Conservation (phyloP, 1,284 basidiomycete genomes). For the Microbotryum violaceum region DNA sequence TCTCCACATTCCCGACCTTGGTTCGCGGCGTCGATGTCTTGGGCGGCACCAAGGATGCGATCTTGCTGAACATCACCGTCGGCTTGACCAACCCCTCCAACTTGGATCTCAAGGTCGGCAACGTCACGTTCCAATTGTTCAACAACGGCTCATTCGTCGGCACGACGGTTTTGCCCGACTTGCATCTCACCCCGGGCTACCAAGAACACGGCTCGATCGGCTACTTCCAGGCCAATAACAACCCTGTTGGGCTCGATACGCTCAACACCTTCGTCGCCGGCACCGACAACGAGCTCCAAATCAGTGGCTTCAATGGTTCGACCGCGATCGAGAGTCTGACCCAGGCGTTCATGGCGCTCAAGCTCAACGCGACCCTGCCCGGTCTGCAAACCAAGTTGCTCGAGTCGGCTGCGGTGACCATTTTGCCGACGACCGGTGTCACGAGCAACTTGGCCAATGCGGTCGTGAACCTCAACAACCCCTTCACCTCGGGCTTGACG, state of each 20-base stretch:
- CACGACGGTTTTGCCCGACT: slow-evolving; percentile 51
- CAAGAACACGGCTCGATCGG: slow-evolving; percentile 37
- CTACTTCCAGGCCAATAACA: slow-evolving; percentile 53
- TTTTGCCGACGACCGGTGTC: slow-evolving; percentile 59
- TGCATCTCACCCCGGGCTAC: slow-evolving; percentile 35
- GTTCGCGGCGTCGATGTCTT: slow-evolving; percentile 61
- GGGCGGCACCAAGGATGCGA: slow-evolving; percentile 58
- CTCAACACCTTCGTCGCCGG: slow-evolving; percentile 61
- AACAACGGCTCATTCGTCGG: slow-evolving; percentile 52
- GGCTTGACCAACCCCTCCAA: slow-evolving; percentile 66
- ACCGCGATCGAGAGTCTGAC: slow-evolving; percentile 55
- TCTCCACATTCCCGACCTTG: slow-evolving; percentile 51
- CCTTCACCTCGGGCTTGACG: slow-evolving; percentile 56
- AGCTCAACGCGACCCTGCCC: slow-evolving; percentile 56
- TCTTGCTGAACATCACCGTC: slow-evolving; percentile 55
- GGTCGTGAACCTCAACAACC: slow-evolving; percentile 56
- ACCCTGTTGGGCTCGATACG: slow-evolving; percentile 56
- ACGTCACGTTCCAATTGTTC: slow-evolving; percentile 50
- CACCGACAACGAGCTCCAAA: slow-evolving; percentile 36
- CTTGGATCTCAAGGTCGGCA: slow-evolving; percentile 49
- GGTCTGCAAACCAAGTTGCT: slow-evolving; percentile 56
- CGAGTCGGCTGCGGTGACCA: slow-evolving; percentile 51
- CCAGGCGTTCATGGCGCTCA: slow-evolving; percentile 57
- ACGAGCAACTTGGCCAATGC: slow-evolving; percentile 50
- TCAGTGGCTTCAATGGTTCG: slow-evolving; percentile 46